A percentile compares a stretch with the other conserved stretches of the same genome.
phyloP scores from a whole-genome alignment of 495 filamentous ascomycete genomes.

The Tuber umbilicatum region DNA sequence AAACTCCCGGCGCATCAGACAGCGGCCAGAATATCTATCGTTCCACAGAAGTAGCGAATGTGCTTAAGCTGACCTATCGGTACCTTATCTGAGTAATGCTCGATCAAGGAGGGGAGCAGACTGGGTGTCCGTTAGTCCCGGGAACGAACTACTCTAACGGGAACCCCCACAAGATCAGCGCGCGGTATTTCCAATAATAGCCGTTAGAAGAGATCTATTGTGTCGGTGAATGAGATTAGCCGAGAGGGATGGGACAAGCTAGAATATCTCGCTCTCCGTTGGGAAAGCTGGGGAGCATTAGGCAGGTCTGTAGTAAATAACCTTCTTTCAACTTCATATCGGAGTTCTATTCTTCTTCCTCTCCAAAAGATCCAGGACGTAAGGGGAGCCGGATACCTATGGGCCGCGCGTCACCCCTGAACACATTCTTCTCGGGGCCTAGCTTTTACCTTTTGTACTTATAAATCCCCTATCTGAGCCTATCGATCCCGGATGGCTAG shows the following conservation, averaged over 20 bases:
- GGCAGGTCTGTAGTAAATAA: background rate
- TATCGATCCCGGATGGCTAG: background rate
- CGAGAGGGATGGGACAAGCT: background rate
- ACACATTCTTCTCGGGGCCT: background rate
- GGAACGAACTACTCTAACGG: background rate
- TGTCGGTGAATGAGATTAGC: background rate
- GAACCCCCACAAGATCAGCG: background rate
- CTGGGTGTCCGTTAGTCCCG: background rate
- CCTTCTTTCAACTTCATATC: background rate
- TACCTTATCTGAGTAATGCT: background rate
- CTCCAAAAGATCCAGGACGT: background rate
- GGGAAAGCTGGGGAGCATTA: background rate
- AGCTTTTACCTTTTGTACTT: background rate
- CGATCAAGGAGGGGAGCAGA: background rate
- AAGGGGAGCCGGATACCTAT: background rate
- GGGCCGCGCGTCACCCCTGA: background rate
- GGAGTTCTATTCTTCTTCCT: conserved; percentile 7
- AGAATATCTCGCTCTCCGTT: background rate
- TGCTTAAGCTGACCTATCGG: background rate
- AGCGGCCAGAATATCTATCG: background rate
- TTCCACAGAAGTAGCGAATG: background rate
- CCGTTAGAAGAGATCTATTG: background rate
- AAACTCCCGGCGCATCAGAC: background rate
- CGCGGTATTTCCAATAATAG: background rate
- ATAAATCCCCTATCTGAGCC: background rate